phyloP scores from a whole-genome alignment of 495 filamentous ascomycete genomes.

The Penicillium ochrochloron region DNA sequence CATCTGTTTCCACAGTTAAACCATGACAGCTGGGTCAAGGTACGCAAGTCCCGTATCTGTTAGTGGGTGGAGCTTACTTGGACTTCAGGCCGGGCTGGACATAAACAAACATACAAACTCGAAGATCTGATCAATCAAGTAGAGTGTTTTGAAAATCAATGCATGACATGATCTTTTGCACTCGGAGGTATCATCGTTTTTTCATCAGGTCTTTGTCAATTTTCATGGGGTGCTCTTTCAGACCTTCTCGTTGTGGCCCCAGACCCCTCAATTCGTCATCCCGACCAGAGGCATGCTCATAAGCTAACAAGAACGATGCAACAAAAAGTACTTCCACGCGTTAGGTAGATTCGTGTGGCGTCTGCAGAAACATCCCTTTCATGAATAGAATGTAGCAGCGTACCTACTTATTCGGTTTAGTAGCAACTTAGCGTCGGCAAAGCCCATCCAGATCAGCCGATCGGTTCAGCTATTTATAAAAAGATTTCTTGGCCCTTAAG shows the following conservation, averaged over 20 bases:
- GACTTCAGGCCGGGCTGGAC: neutral
- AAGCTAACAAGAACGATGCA: neutral
- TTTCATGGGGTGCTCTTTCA: neutral
- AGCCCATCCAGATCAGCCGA: neutral
- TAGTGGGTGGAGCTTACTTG: neutral
- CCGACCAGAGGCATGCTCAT: slow-evolving; percentile 3
- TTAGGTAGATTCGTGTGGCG: neutral
- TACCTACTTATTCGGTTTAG: neutral
- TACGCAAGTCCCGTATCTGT: neutral
- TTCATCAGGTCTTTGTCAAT: neutral
- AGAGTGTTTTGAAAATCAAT: neutral
- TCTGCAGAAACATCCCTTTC: neutral
- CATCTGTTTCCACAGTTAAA: slow-evolving; percentile 6
- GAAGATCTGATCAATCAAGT: neutral
- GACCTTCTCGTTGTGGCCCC: neutral
- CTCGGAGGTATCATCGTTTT: no score
- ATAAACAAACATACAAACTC: neutral
- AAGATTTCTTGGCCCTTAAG: no score
- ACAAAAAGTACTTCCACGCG: neutral
- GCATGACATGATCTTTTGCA: neutral
- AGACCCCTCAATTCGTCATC: slow-evolving; percentile 11
- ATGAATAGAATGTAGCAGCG: neutral
- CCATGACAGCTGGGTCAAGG: neutral
- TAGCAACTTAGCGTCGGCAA: neutral
- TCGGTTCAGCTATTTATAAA: neutral